Evolutionary conservation across 2,329 filamentous ascomycete genomes (phyloP), one percentile per base, ranked within the genome.

Genomic region (Hypoxylon sp.): DNA sequence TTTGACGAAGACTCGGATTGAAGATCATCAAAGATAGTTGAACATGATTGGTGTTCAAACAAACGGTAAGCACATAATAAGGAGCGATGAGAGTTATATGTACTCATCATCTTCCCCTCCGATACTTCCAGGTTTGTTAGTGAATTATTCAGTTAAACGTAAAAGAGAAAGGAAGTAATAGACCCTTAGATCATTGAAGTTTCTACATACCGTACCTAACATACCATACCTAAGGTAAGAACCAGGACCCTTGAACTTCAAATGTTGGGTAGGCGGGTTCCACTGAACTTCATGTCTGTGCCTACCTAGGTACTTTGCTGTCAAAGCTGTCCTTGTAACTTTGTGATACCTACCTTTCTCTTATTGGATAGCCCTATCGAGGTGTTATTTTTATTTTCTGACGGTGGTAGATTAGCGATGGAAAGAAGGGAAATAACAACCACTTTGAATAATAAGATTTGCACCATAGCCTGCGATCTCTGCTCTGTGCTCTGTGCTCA

Each of bases 331-430:
- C 19, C 23, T 13, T 48, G 19, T 43, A 23, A 9, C 13, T 60
- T 34, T 58, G 51, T 53, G 56, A 64, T 43, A 57, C 25, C 9
- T 43, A 57, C 25, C 9, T 38, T 21, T 17, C 10, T 58, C 43
- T 65, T 48, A 69, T 66, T 69, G 63, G 63, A n/a, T 55, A 69
- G 63, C 63, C 63, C 59, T 69, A 69, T 66, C 59, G 50, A 66
- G 1, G 32, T 66, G 32, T 63, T 36, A 53, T 34, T 60, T 63
- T 53, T 48, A 28, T 3, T 43, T 34, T 10, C 32, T 17, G 30
- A 17, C 46, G 23, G 10, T 28, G 36, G 14, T 38, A 65, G 51
- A 64, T 65, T 68, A 32, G 57, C 51, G 56, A 57, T 57, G 25
- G 45, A 17, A 48, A 34, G 30, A 13, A 49, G 28, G 6, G 9